Evolutionary conservation across 495 filamentous ascomycete species (phyloP), one percentile per base, ranked within the genome.

Genomic region (Geopyxis carbonaria): DNA sequence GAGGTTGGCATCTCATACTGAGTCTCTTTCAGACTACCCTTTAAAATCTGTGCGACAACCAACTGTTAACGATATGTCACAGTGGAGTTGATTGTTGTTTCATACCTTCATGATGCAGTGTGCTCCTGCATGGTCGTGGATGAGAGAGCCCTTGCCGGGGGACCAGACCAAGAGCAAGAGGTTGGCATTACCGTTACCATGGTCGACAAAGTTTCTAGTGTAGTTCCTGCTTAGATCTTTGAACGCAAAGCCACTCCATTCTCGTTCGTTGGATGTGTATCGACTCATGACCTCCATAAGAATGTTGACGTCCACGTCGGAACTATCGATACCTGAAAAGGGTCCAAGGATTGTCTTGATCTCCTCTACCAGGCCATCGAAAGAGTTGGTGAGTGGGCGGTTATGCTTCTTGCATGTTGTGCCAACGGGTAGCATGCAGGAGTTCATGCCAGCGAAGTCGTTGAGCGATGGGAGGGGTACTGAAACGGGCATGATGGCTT

Each of bases 81-180:
- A n/a, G 18, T 13, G 31, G 13, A 16, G 14, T 13, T 32, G 21
- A 22, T 27, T 11, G 16, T 63, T 54, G 67, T 34, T 45, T 30
- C 31, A 2, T 59, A 66, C 67, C 59, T 73, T 73, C 69, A 73
- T 73, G 22, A 73, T 59, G 39, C 81, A 89, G 50, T 86, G 80
- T 18, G 81, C 77, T 50, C 81, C 75, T 45, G 80, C 78, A 57
- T 89, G 81, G 51, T 94, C 86, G 58, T 94, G 86, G 44, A 93
- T 79, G 0, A 51, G 35, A 73, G 72, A 51, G 15, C 72, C 72
- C 58, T 82, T 81, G n/a, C 81, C 79, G 14, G 86, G 86, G 9
- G 69, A 76, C 86, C 86, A 94, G n/a, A 93, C 86, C 8, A 94
- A 68, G 14, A 94, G 72, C 33, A 93, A 67, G 45, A 94, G 55